Base-by-base conservation (phyloP, 164 flowering plant species). In the Chloranthus sessilifolius region DNA sequence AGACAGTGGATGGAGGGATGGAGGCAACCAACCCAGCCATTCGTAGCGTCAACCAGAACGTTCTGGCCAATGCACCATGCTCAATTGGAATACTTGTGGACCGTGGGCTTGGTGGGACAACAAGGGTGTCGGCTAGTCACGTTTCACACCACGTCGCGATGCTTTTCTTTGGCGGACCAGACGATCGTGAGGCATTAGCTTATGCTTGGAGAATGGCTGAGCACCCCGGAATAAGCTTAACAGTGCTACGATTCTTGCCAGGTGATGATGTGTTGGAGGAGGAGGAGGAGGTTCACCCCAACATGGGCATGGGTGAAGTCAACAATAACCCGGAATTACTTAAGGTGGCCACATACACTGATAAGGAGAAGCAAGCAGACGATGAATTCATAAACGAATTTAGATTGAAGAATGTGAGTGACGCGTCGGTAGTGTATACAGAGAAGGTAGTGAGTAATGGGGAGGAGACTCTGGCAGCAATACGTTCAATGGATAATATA, bases 1-100 rank as follows among this genome's bases (percentile, higher is more conserved):
- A 57, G 7, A 50, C 72, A 1, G 58, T 59, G 10, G 72, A 61
- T 27, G 71, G 71, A 9, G 64, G 64, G 14, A 58, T 62, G 64
- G 72, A 62, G 22, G 57, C 60, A 10, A 28, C 50, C 17, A 62
- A 67, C 56, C 60, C 61, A 1, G 56, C 61, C 43, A 39, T 62
- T 40, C 53, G 57, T 20, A 54, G 15, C 33, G 50, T 67, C 19
- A 67, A 67, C 50, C 61, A 62, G 28, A 41, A 53, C 25, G 59
- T 64, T 14, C 28, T 64, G 1, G 52, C 59, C 1, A 34, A 46
- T 5, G 52, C 68, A 0, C 68, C 68, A 4, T 64, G 68, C 39
- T 54, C 68, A 4, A 63, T 64, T 3, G 67, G 62, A 12, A 47
- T 58, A 30, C 67, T 63, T 31, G 49, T 63, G 16, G 62, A 63